Percentiles rank a stretch among this genome's conserved stretches.
Conservation (phyloP, 2,329 filamentous ascomycete genomes). For the Exophiala phaeomuriformis region DNA sequence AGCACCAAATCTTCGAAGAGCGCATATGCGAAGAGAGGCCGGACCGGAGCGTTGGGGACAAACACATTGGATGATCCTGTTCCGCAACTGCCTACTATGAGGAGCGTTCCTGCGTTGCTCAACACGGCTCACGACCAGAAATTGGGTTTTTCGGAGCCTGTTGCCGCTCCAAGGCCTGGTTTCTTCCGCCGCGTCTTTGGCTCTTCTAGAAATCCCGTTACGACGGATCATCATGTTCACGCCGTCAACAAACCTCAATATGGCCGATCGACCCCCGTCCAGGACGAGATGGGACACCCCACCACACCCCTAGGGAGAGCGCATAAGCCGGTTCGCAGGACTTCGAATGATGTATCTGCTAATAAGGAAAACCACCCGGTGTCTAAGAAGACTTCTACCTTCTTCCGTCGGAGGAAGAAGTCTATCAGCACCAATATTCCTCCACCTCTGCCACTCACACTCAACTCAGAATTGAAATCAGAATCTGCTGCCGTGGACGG, state of each 20-base stretch:
- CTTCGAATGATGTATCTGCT: constrained; percentile 24
- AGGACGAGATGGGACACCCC: constrained; percentile 23
- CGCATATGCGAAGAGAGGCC: constrained; percentile 32
- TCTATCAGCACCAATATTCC: constrained; percentile 60
- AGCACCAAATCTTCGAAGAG: constrained; percentile 40
- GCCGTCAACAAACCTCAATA: constrained; percentile 21
- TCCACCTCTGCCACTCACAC: constrained; percentile 49
- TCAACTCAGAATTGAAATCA: constrained; percentile 32
- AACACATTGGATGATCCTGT: constrained; percentile 25
- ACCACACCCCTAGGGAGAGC: constrained; percentile 25
- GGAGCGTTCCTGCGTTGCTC: constrained; percentile 29
- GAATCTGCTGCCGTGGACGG: constrained; percentile 26
- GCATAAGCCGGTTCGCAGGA: constrained; percentile 29
- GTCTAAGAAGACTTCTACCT: constrained; percentile 87
- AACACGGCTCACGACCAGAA: constrained; percentile 44
- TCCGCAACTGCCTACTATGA: constrained; percentile 17
- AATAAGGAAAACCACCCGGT: constrained; percentile 43
- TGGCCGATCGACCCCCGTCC: constrained; percentile 19
- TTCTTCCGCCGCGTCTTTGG: constrained; percentile 94
- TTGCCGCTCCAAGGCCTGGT: constrained; percentile 50
- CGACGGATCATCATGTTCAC: constrained; percentile 13
- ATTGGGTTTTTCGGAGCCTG: constrained; percentile 30
- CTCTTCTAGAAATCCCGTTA: constrained; percentile 51
- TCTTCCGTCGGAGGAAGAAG: constrained; percentile 91
- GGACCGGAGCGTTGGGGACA: constrained; percentile 37